Base-by-base conservation (phyloP, 2,329 filamentous ascomycete species). In the Botrytis cinerea region DNA sequence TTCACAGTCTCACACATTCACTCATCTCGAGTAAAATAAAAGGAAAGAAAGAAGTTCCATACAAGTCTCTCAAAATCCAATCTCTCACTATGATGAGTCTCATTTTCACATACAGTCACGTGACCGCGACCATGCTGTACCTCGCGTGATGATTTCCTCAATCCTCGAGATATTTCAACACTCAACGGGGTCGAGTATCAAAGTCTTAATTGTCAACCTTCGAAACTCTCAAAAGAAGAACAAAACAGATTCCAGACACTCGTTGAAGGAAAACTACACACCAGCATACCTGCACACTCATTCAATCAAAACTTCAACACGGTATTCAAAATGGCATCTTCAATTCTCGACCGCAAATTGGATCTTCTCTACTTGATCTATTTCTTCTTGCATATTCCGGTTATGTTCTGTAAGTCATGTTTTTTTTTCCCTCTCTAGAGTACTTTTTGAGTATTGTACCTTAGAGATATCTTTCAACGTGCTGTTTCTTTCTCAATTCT, bases 381-480 rank as follows among this genome's bases (percentile, higher is more conserved):
- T 83, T 92, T 92, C 81, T 72, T 84, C 70, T 86, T 88, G 35
- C 89, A 91, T 78, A 80, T 91, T 48, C 88, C 89, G 0, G 84
- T 91, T 57, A 87, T 91, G 82, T 85, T 91, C 75, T 81, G 89
- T 54, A 28, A 54, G 51, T 28, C 91, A 82, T 76, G 3, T 51
- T 80, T 35, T 48, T 35, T 48, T 20, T n/a, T 6, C 20, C 2
- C 14, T 35, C 22, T 66, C 3, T 22, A 32, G 16, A n/a, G 12
- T 40, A 9, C 1, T 18, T 2, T 43, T 18, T 2, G 9, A 62
- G 14, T 16, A 7, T 61, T 40, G 22, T 12, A 28, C 7, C 3
- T 28, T 28, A 6, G 2, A 28, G 51, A 54, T 28, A 28, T 16
- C 14, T 6, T 28, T n/a, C 0, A 22, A 18, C 8, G 25, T 16